phyloP scores from a whole-genome alignment of 148 eudicot species.

The Vaccinium macrocarpon region DNA sequence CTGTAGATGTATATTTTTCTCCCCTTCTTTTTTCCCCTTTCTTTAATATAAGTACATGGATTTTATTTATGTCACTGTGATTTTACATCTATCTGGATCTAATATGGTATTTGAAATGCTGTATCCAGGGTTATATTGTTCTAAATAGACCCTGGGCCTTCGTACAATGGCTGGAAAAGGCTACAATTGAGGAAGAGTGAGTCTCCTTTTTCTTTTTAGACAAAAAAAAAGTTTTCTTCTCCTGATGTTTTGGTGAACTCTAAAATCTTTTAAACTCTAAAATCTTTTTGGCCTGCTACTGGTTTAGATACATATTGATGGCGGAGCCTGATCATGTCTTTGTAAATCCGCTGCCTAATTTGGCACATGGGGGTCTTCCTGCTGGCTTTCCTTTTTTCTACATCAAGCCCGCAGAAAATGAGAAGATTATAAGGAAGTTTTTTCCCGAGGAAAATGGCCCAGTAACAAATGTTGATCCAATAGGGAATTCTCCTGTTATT shows the following conservation, averaged over 20 bases:
- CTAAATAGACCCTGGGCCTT: constrained; percentile 96
- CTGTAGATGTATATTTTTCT: background rate
- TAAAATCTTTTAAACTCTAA: constrained; percentile 1
- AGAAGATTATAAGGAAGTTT: constrained; percentile 68
- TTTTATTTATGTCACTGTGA: background rate
- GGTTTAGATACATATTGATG: constrained; percentile 83
- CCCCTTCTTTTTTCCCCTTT: background rate
- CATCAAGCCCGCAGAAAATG: constrained; percentile 76
- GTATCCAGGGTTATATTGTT: constrained; percentile 69
- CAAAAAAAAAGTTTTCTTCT: no score
- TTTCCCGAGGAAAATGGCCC: constrained; percentile 83
- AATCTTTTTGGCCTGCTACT: background rate
- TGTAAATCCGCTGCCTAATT: constrained; percentile 80
- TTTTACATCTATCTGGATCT: background rate
- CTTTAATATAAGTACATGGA: background rate
- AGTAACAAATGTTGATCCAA: constrained; percentile 86
- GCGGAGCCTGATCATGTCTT: constrained; percentile 97
- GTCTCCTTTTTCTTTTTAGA: constrained; percentile 17
- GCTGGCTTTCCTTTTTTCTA: constrained; percentile 95
- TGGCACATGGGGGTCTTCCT: constrained; percentile 70
- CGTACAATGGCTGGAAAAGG: constrained; percentile 85
- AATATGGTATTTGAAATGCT: constrained; percentile 13
- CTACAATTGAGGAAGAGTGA: constrained; percentile 76
- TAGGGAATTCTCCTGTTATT: constrained; percentile 86
- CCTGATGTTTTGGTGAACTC: background rate